A percentile compares a stretch with the other conserved stretches of the same genome.
Evolutionary conservation across 805 yeast genomes (phyloP).

Genomic region (Zygoascus flipseniorum): DNA sequence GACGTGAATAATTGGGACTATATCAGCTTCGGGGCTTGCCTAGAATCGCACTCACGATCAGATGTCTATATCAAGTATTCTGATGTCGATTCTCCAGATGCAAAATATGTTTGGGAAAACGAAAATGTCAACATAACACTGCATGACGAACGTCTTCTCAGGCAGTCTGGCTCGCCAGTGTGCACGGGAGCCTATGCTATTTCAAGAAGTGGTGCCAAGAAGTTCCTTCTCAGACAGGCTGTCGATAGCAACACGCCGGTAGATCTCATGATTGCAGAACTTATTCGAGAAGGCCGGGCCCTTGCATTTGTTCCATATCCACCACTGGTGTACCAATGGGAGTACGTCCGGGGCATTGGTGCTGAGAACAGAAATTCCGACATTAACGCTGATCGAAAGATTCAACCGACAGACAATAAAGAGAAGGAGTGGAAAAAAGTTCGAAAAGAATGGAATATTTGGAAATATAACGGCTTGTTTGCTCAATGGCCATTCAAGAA

Average conservation of each 20-base stretch:
- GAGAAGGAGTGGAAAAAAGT: slow-evolving; percentile 4
- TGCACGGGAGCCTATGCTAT: slow-evolving; percentile 13
- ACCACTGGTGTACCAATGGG: slow-evolving; percentile 9
- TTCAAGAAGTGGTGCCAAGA: slow-evolving; percentile 8
- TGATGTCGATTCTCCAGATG: not conserved
- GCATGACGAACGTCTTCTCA: slow-evolving; percentile 4
- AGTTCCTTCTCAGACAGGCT: slow-evolving; percentile 6
- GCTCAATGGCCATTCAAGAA: not conserved
- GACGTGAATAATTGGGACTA: slow-evolving; percentile 8
- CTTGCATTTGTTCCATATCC: slow-evolving; percentile 9
- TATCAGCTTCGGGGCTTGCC: slow-evolving; percentile 6
- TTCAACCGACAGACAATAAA: not conserved
- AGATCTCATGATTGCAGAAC: slow-evolving; percentile 6
- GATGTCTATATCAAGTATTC: slow-evolving; percentile 1
- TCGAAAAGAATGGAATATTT: slow-evolving; percentile 5
- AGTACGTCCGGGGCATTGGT: slow-evolving; percentile 8
- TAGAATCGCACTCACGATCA: not conserved
- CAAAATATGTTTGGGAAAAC: not conserved
- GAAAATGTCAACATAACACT: not conserved
- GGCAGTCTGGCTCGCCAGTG: slow-evolving; percentile 2
- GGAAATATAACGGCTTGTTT: slow-evolving; percentile 5
- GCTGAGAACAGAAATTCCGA: slow-evolving; percentile 5
- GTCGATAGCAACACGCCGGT: slow-evolving; percentile 9
- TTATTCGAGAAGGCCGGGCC: slow-evolving; percentile 4
- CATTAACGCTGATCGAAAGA: not conserved